A percentile compares a stretch with the other conserved stretches of the same genome.
Conservation (phyloP, 2,329 filamentous ascomycete species). For the Alternaria postmessia region DNA sequence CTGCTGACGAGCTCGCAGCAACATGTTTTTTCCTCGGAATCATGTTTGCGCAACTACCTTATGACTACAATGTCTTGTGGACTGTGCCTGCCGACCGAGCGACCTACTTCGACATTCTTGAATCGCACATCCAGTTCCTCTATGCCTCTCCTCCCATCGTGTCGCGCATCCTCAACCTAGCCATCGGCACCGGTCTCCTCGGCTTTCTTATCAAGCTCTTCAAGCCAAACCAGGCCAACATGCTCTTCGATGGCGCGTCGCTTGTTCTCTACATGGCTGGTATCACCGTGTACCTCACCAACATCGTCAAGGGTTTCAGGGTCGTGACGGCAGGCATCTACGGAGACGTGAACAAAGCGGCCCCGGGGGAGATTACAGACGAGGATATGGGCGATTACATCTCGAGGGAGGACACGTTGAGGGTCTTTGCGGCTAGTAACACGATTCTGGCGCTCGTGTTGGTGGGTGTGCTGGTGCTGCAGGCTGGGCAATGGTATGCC, state of each 20-base stretch:
- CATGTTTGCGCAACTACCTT: conserved; percentile 94
- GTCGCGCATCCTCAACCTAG: conserved; percentile 90
- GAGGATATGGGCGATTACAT: conserved; percentile 69
- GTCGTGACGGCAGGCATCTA: conserved; percentile 79
- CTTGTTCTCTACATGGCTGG: conserved; percentile 82
- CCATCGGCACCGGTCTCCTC: conserved; percentile 83
- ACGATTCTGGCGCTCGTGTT: conserved; percentile 94
- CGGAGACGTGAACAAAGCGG: conserved; percentile 54
- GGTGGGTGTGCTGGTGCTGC: conserved; percentile 88
- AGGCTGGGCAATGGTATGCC: conserved; percentile 98
- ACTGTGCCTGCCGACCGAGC: conserved; percentile 70
- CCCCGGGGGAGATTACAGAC: conserved; percentile 39
- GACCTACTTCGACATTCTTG: conserved; percentile 82
- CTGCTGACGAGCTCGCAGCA: conserved; percentile 45
- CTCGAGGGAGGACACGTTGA: conserved; percentile 85
- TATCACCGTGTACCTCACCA: conserved; percentile 90
- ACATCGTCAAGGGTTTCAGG: conserved; percentile 93
- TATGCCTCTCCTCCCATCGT: conserved; percentile 93
- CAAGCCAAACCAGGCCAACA: conserved; percentile 90
- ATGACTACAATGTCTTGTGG: conserved; percentile 92
- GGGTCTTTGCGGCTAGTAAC: conserved; percentile 92
- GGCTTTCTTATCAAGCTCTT: conserved; percentile 96
- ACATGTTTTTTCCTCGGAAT: conserved; percentile 98
- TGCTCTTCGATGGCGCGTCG: conserved; percentile 85
- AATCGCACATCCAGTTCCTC: conserved; percentile 88